Percentiles rank a stretch among this genome's conserved stretches.
Evolutionary conservation across 2,329 filamentous ascomycete species (phyloP).

Genomic region (Alternaria brassicae): DNA sequence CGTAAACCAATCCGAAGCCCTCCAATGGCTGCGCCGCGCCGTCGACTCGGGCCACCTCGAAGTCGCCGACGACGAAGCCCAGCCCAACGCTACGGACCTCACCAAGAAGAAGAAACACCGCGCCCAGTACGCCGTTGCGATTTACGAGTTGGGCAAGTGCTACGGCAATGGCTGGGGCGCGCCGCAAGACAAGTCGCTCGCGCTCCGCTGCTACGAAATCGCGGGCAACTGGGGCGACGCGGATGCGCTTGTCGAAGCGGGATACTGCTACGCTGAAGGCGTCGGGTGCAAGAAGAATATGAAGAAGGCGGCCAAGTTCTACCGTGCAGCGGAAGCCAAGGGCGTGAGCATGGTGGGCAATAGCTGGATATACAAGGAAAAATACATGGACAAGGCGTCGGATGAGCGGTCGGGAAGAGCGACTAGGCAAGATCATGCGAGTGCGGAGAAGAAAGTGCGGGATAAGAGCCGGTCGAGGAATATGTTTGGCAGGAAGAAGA

Average conservation of each 20-base stretch:
- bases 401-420: constrained; percentile 50
- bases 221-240: constrained; percentile 94
- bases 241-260: constrained; percentile 91
- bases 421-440: constrained; percentile 44
- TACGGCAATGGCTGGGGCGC: constrained; percentile 99
- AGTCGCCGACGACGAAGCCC: constrained; percentile 80
- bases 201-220: constrained; percentile 93
- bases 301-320: constrained; percentile 91
- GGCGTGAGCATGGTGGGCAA: constrained; percentile 98
- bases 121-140: constrained; percentile 91
- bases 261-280: constrained; percentile 94
- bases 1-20: constrained; percentile 85
- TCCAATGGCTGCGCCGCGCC: constrained; percentile 90
- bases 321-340: constrained; percentile 87
- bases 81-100: constrained; percentile 66
- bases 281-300: constrained; percentile 94
- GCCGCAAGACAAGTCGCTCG: constrained; percentile 86
- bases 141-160: constrained; percentile 95
- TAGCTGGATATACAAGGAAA: constrained; percentile 98
- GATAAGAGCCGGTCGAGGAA: constrained; percentile 79
- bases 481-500: constrained; percentile 72
- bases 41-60: constrained; percentile 84
- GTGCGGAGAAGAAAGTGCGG: constrained; percentile 65
- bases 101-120: constrained; percentile 81
- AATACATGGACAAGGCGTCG: constrained; percentile 72